Evolutionary conservation across 2,329 filamentous ascomycete species (phyloP), one percentile per base, ranked within the genome.

Genomic region (Furcasterigmium furcatum): DNA sequence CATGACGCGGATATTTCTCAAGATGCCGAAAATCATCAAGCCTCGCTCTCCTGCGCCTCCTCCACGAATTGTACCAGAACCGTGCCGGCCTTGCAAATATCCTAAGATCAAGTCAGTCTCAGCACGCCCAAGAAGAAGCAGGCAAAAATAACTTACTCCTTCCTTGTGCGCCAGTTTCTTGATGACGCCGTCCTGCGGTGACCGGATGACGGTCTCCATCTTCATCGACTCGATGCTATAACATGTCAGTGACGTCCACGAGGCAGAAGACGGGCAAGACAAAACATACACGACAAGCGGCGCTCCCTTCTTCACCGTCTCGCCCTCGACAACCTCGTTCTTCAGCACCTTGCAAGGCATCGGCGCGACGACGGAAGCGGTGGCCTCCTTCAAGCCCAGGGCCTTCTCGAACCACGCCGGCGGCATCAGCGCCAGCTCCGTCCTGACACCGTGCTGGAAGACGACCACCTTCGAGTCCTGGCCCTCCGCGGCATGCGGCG

Each of bases 331-430:
- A 0, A 96, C 90, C 65, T 96, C 88, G 40, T 96, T 94, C 53
- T 89, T 83, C 50, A 99, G 70, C 21, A 99, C 86, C 71, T 97
- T 97, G 70, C 94, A 97, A 2, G 94, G 94, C 94, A 99, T 99
- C 0, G 94, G 94, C 19, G 94, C 90, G 20, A 88, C 76, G 2
- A 97, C 90, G 44, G 87, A 94, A 48, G 92, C 91, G 7, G 84
- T 76, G 1, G 79, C 78, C 59, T 95, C 89, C 63, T 89, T 91
- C 51, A 88, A 71, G 0, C 92, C 91, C 8, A 96, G 74, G 0
- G 90, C 91, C 67, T 95, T 92, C 56, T 91, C 88, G 47, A 87
- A 86, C 91, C 91, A 99, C 38, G 74, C 73, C 0, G 92, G 91
- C 16, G 70, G 68, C 34, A 77, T 61, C n/a, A 85, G 65, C 9